Percentiles rank a stretch among this genome's conserved stretches.
Conservation (phyloP, 805 yeast genomes). For the Saccharomycopsis olivae region DNA sequence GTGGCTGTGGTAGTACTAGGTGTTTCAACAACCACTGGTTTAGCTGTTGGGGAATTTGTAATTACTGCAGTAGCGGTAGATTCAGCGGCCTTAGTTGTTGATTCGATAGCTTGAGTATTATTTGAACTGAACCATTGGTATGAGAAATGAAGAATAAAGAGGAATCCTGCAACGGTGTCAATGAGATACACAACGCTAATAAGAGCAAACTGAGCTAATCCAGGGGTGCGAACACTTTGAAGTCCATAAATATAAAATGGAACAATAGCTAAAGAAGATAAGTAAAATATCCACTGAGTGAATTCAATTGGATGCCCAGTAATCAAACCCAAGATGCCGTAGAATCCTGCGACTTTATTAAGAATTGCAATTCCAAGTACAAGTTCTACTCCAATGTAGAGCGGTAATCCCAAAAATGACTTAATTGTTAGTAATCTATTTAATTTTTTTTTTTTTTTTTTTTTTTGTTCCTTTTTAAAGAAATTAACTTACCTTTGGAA, state of each 20-base stretch:
- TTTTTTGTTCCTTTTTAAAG: not conserved
- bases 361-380: constrained; percentile 65
- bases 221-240: constrained; percentile 38
- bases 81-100: not conserved
- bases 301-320: constrained; percentile 82
- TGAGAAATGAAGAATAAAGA: constrained; percentile 67
- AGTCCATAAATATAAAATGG: constrained; percentile 58
- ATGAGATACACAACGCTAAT: constrained; percentile 50
- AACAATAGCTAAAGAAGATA: constrained; percentile 50
- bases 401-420: constrained; percentile 68
- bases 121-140: constrained; percentile 60
- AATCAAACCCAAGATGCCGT: constrained; percentile 74
- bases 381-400: constrained; percentile 80
- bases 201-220: constrained; percentile 50
- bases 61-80: not conserved
- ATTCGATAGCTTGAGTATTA: constrained; percentile 19
- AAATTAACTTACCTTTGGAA: not conserved
- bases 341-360: constrained; percentile 83
- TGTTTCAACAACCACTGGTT: not conserved
- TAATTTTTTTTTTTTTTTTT: no score
- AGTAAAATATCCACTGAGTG: constrained; percentile 73
- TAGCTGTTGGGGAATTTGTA: not conserved
- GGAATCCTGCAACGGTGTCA: constrained; percentile 57
- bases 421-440: constrained; percentile 17
- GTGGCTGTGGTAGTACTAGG: not conserved